Evolutionary conservation across 169 alveolate species (phyloP).

Genomic region (Miamiensis avidus): DNA sequence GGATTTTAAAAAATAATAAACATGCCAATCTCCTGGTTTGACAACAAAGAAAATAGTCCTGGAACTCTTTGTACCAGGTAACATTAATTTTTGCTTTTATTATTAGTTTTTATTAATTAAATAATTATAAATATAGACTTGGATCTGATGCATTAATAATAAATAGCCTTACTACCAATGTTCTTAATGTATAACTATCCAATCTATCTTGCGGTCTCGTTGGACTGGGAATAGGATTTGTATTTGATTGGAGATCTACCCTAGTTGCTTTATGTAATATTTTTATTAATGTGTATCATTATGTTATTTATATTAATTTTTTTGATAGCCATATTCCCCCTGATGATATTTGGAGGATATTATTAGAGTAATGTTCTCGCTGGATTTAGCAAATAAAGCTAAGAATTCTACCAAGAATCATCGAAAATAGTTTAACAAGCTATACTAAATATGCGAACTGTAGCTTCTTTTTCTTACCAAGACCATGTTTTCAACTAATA

Average conservation of each 20-base stretch:
- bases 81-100: no score
- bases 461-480: constrained; percentile 71
- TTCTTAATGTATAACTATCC: constrained; percentile 26
- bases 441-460: constrained; percentile 75
- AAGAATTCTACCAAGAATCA: constrained; percentile 52
- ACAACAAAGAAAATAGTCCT: constrained; percentile 54
- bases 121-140: no score
- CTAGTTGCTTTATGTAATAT: constrained; percentile 50
- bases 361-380: constrained; percentile 31
- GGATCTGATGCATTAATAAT: constrained; percentile 28
- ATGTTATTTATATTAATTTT: no score
- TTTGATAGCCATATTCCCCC: no score
- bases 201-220: constrained; percentile 39
- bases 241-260: constrained; percentile 51
- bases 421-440: constrained; percentile 68
- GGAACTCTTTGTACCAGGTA: constrained; percentile 68
- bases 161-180: constrained; percentile 32
- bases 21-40: constrained; percentile 62
- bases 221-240: constrained; percentile 55
- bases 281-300: no score
- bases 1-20: constrained; percentile 42
- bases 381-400: constrained; percentile 49
- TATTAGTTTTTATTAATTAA: no score
- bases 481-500: constrained; percentile 62
- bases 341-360: constrained; percentile 9